Evolutionary conservation across 78 protist species (phyloP).

Genomic region (Tieghemostelium lacteum): DNA sequence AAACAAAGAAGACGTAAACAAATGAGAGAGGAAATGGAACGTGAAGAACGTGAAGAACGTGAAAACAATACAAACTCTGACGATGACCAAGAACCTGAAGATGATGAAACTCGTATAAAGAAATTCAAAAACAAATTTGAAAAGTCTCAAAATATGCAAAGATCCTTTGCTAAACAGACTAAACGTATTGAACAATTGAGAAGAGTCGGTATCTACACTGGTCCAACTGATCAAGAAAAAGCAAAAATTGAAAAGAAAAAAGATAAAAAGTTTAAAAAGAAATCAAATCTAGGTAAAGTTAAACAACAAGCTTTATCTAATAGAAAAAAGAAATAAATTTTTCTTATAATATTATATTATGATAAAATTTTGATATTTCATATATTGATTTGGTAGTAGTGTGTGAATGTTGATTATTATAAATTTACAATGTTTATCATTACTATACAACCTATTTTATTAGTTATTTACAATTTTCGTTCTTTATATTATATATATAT

Average conservation of each 20-base stretch:
- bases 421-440: too few species aligned
- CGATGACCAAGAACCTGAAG: not conserved
- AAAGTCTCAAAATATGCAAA: slow-evolving; percentile 27
- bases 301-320: too few species aligned
- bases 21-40: slow-evolving; percentile 54
- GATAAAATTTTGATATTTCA: too few species aligned
- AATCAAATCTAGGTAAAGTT: slow-evolving; percentile 6
- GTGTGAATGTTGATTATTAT: too few species aligned
- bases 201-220: slow-evolving; percentile 42
- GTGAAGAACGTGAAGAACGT: slow-evolving; percentile 29
- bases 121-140: not conserved
- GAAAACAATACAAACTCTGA: not conserved
- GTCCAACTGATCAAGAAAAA: slow-evolving; percentile 47
- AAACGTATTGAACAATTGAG: slow-evolving; percentile 60
- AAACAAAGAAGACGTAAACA: slow-evolving; percentile 41
- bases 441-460: too few species aligned
- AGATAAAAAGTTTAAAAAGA: slow-evolving; percentile 38
- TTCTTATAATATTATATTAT: not conserved
- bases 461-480: too few species aligned
- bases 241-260: slow-evolving; percentile 24
- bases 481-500: too few species aligned
- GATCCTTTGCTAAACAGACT: slow-evolving; percentile 34
- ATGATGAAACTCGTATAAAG: not conserved
- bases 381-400: too few species aligned
- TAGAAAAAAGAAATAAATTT: slow-evolving; percentile 2